Conservation (phyloP, 2,329 filamentous ascomycete species). For the Achaetomium macrosporum region DNA sequence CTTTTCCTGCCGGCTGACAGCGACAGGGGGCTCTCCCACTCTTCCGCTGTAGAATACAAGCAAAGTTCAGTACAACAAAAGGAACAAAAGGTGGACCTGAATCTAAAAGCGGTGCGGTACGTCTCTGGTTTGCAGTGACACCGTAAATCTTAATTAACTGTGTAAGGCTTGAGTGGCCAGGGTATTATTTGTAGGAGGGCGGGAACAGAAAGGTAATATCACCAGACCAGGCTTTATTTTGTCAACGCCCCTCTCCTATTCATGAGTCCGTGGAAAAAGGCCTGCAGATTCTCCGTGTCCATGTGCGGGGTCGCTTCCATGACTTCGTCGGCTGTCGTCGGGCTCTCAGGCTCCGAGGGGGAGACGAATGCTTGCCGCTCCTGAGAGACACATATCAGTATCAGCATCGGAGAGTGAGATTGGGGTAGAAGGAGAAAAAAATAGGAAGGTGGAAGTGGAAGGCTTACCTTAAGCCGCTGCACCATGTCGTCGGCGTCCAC, state of each 20-base stretch:
- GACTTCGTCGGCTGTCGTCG: constrained; percentile 32
- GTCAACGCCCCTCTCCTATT: constrained; percentile 41
- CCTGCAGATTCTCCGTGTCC: constrained; percentile 53
- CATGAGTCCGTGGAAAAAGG: constrained; percentile 56
- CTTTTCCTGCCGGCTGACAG: too few species aligned
- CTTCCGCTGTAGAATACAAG: too few species aligned
- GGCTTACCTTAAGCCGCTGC: constrained; percentile 68
- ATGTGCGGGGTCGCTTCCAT: constrained; percentile 37
- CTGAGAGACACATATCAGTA: constrained; percentile 28
- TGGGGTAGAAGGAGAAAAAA: neutral
- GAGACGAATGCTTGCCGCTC: constrained; percentile 51
- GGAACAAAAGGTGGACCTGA: too few species aligned
- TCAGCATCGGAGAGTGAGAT: neutral
- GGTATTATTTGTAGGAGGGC: too few species aligned
- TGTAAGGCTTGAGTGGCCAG: too few species aligned
- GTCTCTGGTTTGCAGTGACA: too few species aligned
- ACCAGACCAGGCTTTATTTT: constrained; percentile 10
- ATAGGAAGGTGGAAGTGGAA: neutral
- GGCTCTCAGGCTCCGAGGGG: constrained; percentile 38
- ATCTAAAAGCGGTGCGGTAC: too few species aligned
- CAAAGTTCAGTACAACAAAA: too few species aligned
- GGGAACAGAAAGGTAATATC: too few species aligned
- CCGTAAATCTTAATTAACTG: too few species aligned
- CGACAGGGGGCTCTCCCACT: too few species aligned
- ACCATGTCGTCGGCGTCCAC: constrained; percentile 93